phyloP scores from a whole-genome alignment of 2,329 filamentous ascomycete genomes.

The Paramyrothecium roridum region DNA sequence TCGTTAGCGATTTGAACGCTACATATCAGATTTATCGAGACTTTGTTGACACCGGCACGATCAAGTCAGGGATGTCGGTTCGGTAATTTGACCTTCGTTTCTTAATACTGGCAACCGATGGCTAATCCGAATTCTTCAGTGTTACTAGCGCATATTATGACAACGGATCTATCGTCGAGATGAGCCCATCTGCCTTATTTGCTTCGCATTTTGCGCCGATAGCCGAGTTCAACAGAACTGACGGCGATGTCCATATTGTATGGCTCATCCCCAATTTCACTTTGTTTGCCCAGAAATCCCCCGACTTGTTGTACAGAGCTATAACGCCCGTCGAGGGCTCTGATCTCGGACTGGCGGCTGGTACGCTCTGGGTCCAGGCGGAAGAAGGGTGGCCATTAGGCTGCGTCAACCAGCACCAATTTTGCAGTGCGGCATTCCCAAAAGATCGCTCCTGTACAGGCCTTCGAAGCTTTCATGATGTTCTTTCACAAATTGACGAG shows the following conservation, averaged over 20 bases:
- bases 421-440: background rate
- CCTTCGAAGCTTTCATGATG: background rate
- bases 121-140: too few relatives aligned
- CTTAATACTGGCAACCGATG: too few relatives aligned
- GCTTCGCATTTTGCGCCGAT: background rate
- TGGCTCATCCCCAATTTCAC: background rate
- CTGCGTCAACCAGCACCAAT: background rate
- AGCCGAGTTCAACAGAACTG: background rate
- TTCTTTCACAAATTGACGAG: background rate
- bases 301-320: background rate
- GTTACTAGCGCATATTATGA: too few relatives aligned
- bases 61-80: too few relatives aligned
- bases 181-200: background rate
- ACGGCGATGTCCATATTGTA: background rate
- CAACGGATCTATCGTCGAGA: too few relatives aligned
- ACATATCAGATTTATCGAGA: too few relatives aligned
- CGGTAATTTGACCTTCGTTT: too few relatives aligned
- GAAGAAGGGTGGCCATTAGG: background rate
- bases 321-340: background rate
- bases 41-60: too few relatives aligned
- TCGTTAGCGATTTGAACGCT: too few relatives aligned
- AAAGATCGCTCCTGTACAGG: background rate
- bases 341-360: background rate
- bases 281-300: background rate
- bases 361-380: background rate